Evolutionary conservation across 2,329 filamentous ascomycete species (phyloP).

Genomic region (Paraconiothyrium brasiliense): DNA sequence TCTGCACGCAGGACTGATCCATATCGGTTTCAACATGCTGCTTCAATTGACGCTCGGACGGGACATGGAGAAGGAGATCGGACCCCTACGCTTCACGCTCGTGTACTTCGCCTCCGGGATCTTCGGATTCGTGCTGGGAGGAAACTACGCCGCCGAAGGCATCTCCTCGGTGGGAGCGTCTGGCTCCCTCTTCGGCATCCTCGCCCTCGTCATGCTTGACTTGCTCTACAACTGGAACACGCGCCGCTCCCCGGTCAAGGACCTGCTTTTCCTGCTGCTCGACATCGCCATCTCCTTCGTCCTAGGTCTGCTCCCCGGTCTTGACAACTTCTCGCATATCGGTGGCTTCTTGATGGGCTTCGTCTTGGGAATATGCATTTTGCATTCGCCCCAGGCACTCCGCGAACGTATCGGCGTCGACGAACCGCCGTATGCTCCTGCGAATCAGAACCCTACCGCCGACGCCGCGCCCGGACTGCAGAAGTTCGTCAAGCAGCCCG

Average conservation of each 20-base stretch:
- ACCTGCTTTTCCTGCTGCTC: conserved; percentile 85
- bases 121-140: conserved; percentile 94
- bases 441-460: conserved; percentile 48
- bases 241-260: conserved; percentile 77
- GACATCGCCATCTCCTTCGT: conserved; percentile 92
- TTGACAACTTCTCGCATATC: conserved; percentile 98
- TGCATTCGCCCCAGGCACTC: conserved; percentile 86
- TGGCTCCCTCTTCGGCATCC: conserved; percentile 88
- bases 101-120: conserved; percentile 93
- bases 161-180: conserved; percentile 87
- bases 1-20: conserved; percentile 90
- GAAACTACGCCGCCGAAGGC: conserved; percentile 86
- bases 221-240: conserved; percentile 92
- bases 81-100: conserved; percentile 84
- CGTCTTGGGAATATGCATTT: conserved; percentile 82
- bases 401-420: conserved; percentile 77
- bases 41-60: conserved; percentile 88
- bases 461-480: conserved; percentile 43
- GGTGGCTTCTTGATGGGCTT: conserved; percentile 95
- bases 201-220: conserved; percentile 88
- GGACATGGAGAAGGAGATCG: conserved; percentile 93
- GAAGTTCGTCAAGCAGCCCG: conserved; percentile 59
- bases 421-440: conserved; percentile 74
- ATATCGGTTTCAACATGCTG: conserved; percentile 95
- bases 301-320: conserved; percentile 85